Base-by-base conservation (phyloP, 495 filamentous ascomycete genomes). In the Penicillium manginii region DNA sequence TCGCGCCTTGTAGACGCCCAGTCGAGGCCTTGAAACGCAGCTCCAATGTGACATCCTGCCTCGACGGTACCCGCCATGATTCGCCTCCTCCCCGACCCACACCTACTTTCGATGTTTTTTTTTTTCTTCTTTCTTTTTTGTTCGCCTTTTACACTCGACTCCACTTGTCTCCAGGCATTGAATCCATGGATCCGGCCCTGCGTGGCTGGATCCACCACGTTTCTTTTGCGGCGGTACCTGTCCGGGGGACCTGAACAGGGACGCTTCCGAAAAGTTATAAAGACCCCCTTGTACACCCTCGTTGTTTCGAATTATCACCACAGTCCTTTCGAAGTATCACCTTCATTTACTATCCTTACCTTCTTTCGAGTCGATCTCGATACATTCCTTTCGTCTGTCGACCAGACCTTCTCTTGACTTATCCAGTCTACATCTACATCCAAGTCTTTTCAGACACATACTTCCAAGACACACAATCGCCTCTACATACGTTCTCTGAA, bases 301-400 rank as follows among this genome's bases (percentile, higher is more conserved):
- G 37, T 32, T 42, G 45, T 55, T 55, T 62, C 45, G 54, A 31
- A 65, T 56, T 10, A 51, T 65, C 59, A 62, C 40, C 48, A 33
- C 50, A 58, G 37, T 53, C 50, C 55, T 53, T 59, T 50, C 39
- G 45, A 18, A 66, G 52, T 59, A 51, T 52, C 37, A 31, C 35
- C 52, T 46, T 65, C 56, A 40, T 59, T 60, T 63, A 26, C 37
- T 14, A 35, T n/a, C 52, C 50, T 55, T 52, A 17, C 54, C 58
- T 32, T 65, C 61, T 63, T 40, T 55, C 58, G 67, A 70, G 67
- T 71, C 56, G 52, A 33, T 70, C 62, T 68, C 67, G 66, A 60
- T 52, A 55, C 58, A 57, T 55, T 61, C 59, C 40, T 14, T 59
- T 68, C 52, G 50, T 70, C 66, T 70, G 59, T 68, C 54, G 68